These are phyloP conservation scores for Phyllosticta citrichinensis DNA, from an alignment of 2,329 filamentous ascomycete species.

Conservation along the genomic window DNA sequence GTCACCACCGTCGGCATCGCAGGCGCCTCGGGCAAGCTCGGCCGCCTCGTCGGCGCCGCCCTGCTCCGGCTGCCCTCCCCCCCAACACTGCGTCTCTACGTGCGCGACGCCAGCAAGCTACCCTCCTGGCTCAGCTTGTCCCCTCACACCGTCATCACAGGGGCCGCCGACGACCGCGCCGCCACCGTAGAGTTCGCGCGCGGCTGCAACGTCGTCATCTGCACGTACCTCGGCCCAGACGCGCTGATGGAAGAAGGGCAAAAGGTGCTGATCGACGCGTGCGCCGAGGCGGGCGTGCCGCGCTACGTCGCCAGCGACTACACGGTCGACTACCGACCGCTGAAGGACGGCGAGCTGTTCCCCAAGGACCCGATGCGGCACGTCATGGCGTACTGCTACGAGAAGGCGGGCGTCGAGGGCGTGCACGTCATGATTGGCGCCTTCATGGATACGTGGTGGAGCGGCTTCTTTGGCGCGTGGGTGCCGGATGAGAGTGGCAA, in stretches of 20 bases:
- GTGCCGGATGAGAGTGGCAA: conserved; percentile 13
- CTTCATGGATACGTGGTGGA: conserved; percentile 28
- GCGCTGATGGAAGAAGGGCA: conserved; percentile 34
- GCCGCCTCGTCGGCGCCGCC: conserved; percentile 17
- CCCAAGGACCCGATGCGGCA: conserved; percentile 33
- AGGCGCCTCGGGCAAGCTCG: conserved; percentile 28
- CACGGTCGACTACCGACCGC: conserved; percentile 31
- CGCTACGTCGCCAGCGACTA: conserved; percentile 35
- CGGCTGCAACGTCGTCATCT: conserved; percentile 29
- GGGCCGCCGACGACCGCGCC: conserved; percentile 17
- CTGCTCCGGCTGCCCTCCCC: conserved; percentile 21
- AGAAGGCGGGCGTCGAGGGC: conserved; percentile 25
- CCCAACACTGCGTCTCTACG: conserved; percentile 19
- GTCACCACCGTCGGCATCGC: conserved; percentile 19
- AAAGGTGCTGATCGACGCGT: conserved; percentile 33
- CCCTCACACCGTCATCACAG: conserved; percentile 17
- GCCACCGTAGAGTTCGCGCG: conserved; percentile 19
- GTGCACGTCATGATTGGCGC: conserved; percentile 33
- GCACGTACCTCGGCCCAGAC: conserved; percentile 31
- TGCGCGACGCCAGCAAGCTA: conserved; percentile 21
- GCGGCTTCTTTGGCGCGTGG: conserved; percentile 16
- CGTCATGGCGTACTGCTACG: conserved; percentile 30
- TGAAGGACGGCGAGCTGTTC: conserved; percentile 27
- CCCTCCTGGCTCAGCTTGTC: conserved; percentile 10
- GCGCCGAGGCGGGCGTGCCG: conserved; percentile 23